Base-by-base conservation (phyloP, 371 early-diverging fungal genomes). In the Smittium mucronatum region DNA sequence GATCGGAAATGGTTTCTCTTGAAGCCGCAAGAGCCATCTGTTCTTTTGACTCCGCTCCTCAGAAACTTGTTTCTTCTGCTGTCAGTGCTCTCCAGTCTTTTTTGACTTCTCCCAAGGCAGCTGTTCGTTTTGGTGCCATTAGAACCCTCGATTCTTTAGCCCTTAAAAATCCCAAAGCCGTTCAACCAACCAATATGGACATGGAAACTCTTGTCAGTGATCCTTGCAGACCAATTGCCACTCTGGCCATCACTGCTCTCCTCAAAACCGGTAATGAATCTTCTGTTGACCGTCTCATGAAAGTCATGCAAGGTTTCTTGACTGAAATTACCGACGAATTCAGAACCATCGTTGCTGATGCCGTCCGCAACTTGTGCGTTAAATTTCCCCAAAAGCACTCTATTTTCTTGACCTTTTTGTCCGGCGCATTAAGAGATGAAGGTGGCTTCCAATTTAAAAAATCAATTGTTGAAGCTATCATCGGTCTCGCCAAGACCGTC, bases 11-110 rank as follows among this genome's bases (percentile, higher is more conserved):
- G 92, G 97, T 98, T 66, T 90, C 90, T 65, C 84, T 93, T 70
- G 99, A 97, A 80, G 97, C 97, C n/a, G 97, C 97, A 35, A 91
- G 94, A 67, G 96, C 96, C 2, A 93, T 95, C 75, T 96, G 95
- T 79, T 86, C 90, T 67, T 86, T 96, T 78, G 82, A 82, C 36
- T 89, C 90, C 69, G 89, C 91, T 0, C 88, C 89, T 1, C 76
- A 80, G 64, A 91, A 92, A 77, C 92, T 94, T 75, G 80, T 97
- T 34, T 89, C 91, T 80, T 90, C 94, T 1, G 97, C 96, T 15
- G 91, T 97, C 57, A 86, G 90, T 57, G 93, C 93, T 8, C 81
- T 97, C 5, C 97, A 96, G 76, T 83, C 92, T 69, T 93, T 94
- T 84, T 81, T 98, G 57, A 88, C 88, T 1, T 95, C 94, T 35